phyloP scores from a whole-genome alignment of 228 moss, liverwort and hornwort species.

The Sphagnum fallax region DNA sequence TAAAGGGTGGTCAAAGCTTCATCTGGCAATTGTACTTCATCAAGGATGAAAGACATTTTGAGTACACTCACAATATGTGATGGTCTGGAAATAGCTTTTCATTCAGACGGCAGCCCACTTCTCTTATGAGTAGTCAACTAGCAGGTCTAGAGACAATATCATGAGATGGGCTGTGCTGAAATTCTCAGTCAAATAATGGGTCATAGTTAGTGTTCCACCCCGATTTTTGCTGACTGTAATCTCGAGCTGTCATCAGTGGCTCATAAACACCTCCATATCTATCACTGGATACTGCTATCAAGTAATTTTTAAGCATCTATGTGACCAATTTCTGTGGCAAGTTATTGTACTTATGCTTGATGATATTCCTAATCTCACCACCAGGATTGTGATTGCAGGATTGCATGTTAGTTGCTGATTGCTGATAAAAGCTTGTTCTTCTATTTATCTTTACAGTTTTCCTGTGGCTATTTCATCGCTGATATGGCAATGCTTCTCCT shows the following conservation, averaged over 20 bases:
- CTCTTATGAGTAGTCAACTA: no score
- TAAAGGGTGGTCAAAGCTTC: background rate
- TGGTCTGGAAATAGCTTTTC: no score
- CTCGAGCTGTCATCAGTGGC: no score
- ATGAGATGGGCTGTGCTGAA: no score
- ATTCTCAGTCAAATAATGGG: no score
- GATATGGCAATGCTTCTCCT: constrained; percentile 43
- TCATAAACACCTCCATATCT: no score
- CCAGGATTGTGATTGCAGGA: background rate
- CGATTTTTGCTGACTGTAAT: no score
- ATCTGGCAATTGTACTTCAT: background rate
- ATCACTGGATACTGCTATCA: background rate
- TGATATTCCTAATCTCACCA: background rate
- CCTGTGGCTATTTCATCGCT: constrained; percentile 50
- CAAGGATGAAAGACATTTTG: background rate
- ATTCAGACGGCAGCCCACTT: background rate
- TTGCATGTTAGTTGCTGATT: constrained; percentile 5
- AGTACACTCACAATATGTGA: no score
- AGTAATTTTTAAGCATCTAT: background rate
- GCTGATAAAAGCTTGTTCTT: background rate
- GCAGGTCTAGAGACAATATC: no score
- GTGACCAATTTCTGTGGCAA: background rate
- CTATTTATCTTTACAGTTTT: constrained; percentile 19
- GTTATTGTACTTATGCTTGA: background rate
- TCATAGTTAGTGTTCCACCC: no score